These are phyloP conservation scores for Mycena indigotica DNA, from an alignment of 768 basidiomycete genomes.

Conservation along the genomic window DNA sequence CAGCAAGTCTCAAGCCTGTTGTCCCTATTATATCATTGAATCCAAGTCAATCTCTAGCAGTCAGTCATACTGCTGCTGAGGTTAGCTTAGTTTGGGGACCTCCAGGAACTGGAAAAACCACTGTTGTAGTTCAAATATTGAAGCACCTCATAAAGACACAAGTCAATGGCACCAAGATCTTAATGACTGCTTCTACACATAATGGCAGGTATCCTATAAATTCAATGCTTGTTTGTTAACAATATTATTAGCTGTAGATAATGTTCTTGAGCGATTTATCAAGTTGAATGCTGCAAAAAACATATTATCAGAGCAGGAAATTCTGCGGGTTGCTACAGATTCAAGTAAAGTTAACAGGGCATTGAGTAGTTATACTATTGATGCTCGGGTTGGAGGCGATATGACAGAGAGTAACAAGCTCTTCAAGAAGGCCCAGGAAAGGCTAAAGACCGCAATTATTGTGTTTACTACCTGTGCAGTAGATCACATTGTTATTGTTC, in stretches of 20 bases:
- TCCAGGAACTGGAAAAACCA: slow-evolving; percentile 74
- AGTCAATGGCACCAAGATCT: slow-evolving; percentile 47
- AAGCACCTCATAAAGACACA: slow-evolving; percentile 38
- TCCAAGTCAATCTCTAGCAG: slow-evolving; percentile 55
- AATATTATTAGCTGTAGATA: slow-evolving; percentile 57
- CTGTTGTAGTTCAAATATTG: slow-evolving; percentile 66
- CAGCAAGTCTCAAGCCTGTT: too few species aligned
- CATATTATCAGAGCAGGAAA: slow-evolving; percentile 54
- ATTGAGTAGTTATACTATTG: slow-evolving; percentile 61
- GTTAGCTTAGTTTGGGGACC: slow-evolving; percentile 71
- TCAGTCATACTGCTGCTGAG: slow-evolving; percentile 44
- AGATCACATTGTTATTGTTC: slow-evolving; percentile 2
- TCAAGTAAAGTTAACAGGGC: slow-evolving; percentile 60
- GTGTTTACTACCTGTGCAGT: slow-evolving; percentile 70
- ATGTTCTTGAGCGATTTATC: slow-evolving; percentile 66
- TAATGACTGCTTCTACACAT: slow-evolving; percentile 74
- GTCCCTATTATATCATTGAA: too few species aligned
- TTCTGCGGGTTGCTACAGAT: slow-evolving; percentile 72
- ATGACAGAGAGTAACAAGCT: slow-evolving; percentile 59
- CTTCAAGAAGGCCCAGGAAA: slow-evolving; percentile 58
- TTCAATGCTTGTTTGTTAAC: not conserved
- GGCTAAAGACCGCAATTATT: slow-evolving; percentile 57
- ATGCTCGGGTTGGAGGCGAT: slow-evolving; percentile 66
- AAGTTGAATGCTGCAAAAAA: slow-evolving; percentile 43
- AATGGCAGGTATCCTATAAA: slow-evolving; percentile 48